Conservation (phyloP, 768 basidiomycete genomes). For the Tephrocybe sp. region DNA sequence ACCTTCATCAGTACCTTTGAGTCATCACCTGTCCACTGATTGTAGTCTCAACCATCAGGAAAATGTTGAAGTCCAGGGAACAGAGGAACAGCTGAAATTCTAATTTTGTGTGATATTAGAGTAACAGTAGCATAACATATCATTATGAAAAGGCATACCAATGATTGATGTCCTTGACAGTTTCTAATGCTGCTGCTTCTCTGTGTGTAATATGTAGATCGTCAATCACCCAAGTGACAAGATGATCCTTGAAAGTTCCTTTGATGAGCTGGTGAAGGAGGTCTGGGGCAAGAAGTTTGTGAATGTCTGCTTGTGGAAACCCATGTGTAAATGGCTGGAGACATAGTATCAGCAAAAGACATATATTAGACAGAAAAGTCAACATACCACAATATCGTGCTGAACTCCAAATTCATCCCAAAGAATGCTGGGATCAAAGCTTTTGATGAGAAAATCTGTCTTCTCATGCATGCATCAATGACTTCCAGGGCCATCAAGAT, state of each 20-base stretch:
- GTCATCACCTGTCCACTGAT: conserved; percentile 31
- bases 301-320: conserved; percentile 30
- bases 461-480: conserved; percentile 11
- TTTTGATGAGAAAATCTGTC: conserved; percentile 20
- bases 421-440: background rate
- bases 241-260: conserved; percentile 31
- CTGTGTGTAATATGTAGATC: conserved; percentile 22
- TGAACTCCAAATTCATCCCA: conserved; percentile 23
- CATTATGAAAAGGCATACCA: conserved; percentile 12
- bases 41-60: conserved; percentile 22
- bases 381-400: conserved; percentile 22
- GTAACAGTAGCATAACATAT: background rate
- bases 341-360: background rate
- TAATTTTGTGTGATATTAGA: background rate
- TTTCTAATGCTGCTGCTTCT: conserved; percentile 12
- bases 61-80: conserved; percentile 25
- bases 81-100: conserved; percentile 22
- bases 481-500: conserved; percentile 21
- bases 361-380: background rate
- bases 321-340: conserved; percentile 27
- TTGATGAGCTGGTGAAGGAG: conserved; percentile 33
- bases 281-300: conserved; percentile 28
- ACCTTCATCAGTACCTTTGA: conserved; percentile 38
- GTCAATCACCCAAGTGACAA: conserved; percentile 26
- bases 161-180: conserved; percentile 28